Conservation (phyloP, 768 basidiomycete species). For the Trametes gibbosa region DNA sequence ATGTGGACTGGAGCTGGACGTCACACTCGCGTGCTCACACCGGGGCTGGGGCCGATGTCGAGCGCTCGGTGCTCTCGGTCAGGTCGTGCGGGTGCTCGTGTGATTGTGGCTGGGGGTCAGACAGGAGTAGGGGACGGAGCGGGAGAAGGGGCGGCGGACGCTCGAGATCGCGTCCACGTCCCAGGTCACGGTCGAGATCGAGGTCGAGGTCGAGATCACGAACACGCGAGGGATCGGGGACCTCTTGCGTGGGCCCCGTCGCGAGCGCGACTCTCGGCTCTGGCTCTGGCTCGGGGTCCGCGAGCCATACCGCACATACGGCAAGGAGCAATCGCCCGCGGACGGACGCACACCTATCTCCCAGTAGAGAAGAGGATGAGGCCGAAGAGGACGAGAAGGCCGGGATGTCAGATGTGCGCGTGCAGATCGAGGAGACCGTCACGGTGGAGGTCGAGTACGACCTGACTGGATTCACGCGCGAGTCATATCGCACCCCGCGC, state of each 20-base stretch:
- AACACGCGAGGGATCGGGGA: neutral
- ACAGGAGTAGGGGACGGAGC: neutral
- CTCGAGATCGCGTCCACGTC: neutral
- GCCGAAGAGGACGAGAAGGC: neutral
- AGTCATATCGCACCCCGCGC: constrained; percentile 21
- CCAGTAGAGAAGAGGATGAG: neutral
- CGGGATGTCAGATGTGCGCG: constrained; percentile 18
- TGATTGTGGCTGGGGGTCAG: neutral
- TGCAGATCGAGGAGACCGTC: constrained; percentile 24
- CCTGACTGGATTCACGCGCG: constrained; percentile 13
- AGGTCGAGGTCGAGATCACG: neutral
- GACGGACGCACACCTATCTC: no score
- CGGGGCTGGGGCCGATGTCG: neutral
- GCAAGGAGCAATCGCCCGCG: neutral
- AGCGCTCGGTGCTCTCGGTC: neutral
- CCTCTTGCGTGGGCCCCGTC: neutral
- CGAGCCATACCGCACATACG: neutral
- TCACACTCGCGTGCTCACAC: neutral
- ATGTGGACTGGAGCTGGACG: constrained; percentile 5
- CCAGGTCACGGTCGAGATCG: neutral
- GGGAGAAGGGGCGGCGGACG: neutral
- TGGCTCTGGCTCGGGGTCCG: neutral
- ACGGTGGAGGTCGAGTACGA: constrained; percentile 22
- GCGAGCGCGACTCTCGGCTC: neutral
- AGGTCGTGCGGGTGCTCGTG: neutral